Evolutionary conservation across 2,329 filamentous ascomycete genomes (phyloP).

Genomic region (Rutstroemia sp.): DNA sequence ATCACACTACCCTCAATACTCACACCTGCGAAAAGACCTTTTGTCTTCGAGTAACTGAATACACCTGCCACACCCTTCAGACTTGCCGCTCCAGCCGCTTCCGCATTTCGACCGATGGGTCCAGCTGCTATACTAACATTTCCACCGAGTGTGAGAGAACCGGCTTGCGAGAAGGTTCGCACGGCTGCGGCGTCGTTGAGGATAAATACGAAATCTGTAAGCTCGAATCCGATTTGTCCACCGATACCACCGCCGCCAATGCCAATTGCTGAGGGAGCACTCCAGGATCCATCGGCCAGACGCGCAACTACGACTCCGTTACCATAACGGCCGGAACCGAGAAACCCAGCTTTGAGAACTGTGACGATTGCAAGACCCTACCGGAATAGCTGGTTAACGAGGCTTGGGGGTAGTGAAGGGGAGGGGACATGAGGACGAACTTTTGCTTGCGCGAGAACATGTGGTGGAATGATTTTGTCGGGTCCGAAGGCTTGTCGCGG

Average conservation of each 20-base stretch:
- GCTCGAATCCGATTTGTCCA: constrained; percentile 79
- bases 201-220: constrained; percentile 96
- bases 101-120: constrained; percentile 87
- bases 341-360: constrained; percentile 79
- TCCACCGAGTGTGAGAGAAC: constrained; percentile 85
- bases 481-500: constrained; percentile 89
- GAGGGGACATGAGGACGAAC: constrained; percentile 35
- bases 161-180: constrained; percentile 87
- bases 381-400: constrained; percentile 9
- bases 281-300: constrained; percentile 71
- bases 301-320: constrained; percentile 77
- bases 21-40: constrained; percentile 92
- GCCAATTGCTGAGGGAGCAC: constrained; percentile 72
- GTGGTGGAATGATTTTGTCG: constrained; percentile 93
- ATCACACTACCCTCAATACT: constrained; percentile 89
- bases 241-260: constrained; percentile 77
- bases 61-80: constrained; percentile 83
- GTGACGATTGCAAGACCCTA: constrained; percentile 78
- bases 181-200: constrained; percentile 87
- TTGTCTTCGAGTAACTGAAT: constrained; percentile 97
- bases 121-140: constrained; percentile 96
- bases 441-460: constrained; percentile 86
- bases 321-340: constrained; percentile 74
- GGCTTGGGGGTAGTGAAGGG: neutral
- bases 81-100: constrained; percentile 90